Evolutionary conservation across 192 early-diverging fungal species (phyloP).

Genomic region (Umbelopsis vinacea): DNA sequence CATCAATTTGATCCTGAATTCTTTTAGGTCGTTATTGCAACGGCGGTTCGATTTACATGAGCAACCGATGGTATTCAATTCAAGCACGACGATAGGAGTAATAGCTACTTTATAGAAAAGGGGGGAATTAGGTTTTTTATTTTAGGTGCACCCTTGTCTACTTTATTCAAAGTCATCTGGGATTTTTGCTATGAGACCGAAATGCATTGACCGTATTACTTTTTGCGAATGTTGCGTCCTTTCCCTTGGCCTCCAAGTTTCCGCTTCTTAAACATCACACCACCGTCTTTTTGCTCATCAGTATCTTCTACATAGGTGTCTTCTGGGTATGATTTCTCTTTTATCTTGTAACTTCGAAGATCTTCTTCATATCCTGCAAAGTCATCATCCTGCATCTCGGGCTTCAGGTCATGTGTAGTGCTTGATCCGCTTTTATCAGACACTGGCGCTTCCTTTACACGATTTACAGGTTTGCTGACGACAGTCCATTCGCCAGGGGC

Average conservation of each 20-base stretch:
- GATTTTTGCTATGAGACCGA: too few species aligned
- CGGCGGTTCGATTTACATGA: too few species aligned
- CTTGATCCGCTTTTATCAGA: not conserved
- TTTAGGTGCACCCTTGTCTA: too few species aligned
- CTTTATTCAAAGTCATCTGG: too few species aligned
- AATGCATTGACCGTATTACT: not conserved
- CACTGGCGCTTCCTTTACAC: not conserved
- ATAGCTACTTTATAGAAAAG: too few species aligned
- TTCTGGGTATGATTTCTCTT: constrained; percentile 53
- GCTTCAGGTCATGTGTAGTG: constrained; percentile 1
- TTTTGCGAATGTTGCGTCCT: constrained; percentile 45
- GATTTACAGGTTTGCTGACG: constrained; percentile 1
- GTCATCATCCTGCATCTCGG: constrained; percentile 51
- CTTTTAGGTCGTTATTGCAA: too few species aligned
- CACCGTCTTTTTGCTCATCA: constrained; percentile 21
- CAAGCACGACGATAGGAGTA: too few species aligned
- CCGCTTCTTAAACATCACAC: constrained; percentile 54
- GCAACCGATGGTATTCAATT: too few species aligned
- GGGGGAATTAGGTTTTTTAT: too few species aligned
- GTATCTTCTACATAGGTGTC: constrained; percentile 25
- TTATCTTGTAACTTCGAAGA: constrained; percentile 52
- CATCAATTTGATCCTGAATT: too few species aligned
- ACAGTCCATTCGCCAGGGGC: constrained; percentile 25
- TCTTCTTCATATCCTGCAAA: constrained; percentile 53
- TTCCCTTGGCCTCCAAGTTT: constrained; percentile 42